These are phyloP conservation scores for Sequoia sempervirens DNA, from an alignment of 75 land plant genomes.

Conservation along the genomic window DNA sequence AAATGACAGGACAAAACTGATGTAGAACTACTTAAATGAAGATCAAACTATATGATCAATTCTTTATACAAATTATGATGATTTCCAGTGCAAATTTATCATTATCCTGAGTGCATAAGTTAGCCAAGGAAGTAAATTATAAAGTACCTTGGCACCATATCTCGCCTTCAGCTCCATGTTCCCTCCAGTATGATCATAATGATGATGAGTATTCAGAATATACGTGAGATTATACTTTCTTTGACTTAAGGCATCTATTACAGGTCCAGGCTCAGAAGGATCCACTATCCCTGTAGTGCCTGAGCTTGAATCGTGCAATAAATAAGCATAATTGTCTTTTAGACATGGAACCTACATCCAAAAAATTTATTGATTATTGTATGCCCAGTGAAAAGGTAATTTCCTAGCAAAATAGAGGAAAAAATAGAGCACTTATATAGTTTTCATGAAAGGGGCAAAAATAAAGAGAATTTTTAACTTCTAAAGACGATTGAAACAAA, in stretches of 20 bases:
- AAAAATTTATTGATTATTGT: background rate
- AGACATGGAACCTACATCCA: slow-evolving; percentile 69
- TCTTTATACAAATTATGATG: background rate
- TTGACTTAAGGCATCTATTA: slow-evolving; percentile 56
- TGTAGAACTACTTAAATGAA: background rate
- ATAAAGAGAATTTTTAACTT: background rate
- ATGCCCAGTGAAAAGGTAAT: background rate
- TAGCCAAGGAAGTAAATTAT: background rate
- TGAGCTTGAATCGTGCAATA: slow-evolving; percentile 72
- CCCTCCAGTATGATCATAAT: slow-evolving; percentile 97
- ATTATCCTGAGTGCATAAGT: background rate
- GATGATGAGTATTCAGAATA: slow-evolving; percentile 95
- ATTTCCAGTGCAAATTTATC: background rate
- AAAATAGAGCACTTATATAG: background rate
- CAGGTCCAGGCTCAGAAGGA: slow-evolving; percentile 82
- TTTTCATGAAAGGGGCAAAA: background rate
- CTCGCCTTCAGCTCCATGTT: slow-evolving; percentile 75
- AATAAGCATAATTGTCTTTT: slow-evolving; percentile 92
- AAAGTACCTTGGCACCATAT: slow-evolving; percentile 88
- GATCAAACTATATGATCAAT: background rate
- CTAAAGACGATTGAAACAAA: background rate
- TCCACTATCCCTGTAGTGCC: slow-evolving; percentile 91
- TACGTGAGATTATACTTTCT: slow-evolving; percentile 62
- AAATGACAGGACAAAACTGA: background rate
- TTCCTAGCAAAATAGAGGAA: background rate